Evolutionary conservation across 2,329 filamentous ascomycete species (phyloP), one percentile per base, ranked within the genome.

Genomic region (Microsporum ferrugineum): DNA sequence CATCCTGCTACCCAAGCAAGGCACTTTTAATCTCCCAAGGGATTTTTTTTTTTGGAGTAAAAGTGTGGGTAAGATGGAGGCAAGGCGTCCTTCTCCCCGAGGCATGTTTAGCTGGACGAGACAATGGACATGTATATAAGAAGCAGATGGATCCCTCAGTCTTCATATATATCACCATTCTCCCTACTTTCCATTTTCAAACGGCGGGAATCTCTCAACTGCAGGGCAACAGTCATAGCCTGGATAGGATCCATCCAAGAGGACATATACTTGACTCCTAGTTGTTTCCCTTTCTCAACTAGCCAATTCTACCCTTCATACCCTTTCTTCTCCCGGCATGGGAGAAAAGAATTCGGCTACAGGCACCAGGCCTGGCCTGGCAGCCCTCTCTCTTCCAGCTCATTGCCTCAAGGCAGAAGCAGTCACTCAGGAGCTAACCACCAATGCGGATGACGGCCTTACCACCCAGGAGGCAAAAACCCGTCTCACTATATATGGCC

Each of bases 341-440:
- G 62, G 63, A 57, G 63, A 64, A 41, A 57, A 56, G n/a, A 3
- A 34, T 23, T 1, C 33, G n/a, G 53, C 53, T 3, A 8, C 53
- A 38, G 53, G 33, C 55, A 17, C 57, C 7, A 58, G 12, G 53
- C n/a, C 49, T 53, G 49, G 4, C 45, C 7, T 80, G 66, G 78
- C 76, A 62, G 81, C 81, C 38, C 72, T 88, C 47, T 80, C 81
- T 8, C 74, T 75, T 23, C 84, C 84, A 27, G 83, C 86, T 7
- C 85, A 88, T 70, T 77, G 82, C 55, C 74, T 88, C 43, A 70
- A 77, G 17, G 75, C 76, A 67, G 73, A 78, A 17, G 71, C 78
- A 27, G 78, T 84, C 10, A 71, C 80, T n/a, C 71, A 78, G 38
- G 80, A 86, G 68, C 77, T 86, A 41, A 70, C 72, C 23, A 79